Conservation (phyloP, 2,329 filamentous ascomycete species). For the Beauveria sp. region DNA sequence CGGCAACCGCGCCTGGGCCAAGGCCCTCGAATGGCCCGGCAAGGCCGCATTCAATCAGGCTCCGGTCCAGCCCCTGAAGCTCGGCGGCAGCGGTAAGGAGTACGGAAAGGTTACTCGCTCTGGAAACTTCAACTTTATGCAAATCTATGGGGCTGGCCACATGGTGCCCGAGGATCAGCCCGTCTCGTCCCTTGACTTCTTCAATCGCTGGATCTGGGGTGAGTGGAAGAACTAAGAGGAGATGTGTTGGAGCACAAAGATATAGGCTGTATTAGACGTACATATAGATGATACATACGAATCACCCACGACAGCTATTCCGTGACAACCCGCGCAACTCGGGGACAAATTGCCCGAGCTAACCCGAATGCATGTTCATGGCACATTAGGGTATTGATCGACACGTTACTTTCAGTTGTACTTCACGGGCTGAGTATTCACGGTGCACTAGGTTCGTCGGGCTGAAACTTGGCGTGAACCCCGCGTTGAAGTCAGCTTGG, state of each 20-base stretch:
- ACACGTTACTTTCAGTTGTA: not conserved
- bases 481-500: not conserved
- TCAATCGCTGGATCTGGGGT: constrained; percentile 14
- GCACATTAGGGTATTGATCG: not conserved
- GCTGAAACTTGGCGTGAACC: constrained; percentile 1
- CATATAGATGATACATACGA: not conserved
- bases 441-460: not conserved
- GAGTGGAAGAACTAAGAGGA: constrained; percentile 11
- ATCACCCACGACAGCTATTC: not conserved
- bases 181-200: constrained; percentile 10
- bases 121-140: constrained; percentile 13
- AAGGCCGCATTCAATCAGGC: constrained; percentile 72
- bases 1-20: constrained; percentile 92
- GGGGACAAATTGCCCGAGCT: not conserved
- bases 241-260: not conserved
- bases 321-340: not conserved
- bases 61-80: constrained; percentile 60
- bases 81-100: constrained; percentile 32
- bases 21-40: constrained; percentile 87
- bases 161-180: constrained; percentile 14
- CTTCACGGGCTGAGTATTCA: not conserved
- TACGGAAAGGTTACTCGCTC: constrained; percentile 12
- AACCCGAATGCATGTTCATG: not conserved
- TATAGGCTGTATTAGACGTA: not conserved
- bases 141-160: constrained; percentile 13